A percentile compares a stretch with the other conserved stretches of the same genome.
phyloP scores from a whole-genome alignment of 2,329 filamentous ascomycete species.

The Metarhizium anisopliae region DNA sequence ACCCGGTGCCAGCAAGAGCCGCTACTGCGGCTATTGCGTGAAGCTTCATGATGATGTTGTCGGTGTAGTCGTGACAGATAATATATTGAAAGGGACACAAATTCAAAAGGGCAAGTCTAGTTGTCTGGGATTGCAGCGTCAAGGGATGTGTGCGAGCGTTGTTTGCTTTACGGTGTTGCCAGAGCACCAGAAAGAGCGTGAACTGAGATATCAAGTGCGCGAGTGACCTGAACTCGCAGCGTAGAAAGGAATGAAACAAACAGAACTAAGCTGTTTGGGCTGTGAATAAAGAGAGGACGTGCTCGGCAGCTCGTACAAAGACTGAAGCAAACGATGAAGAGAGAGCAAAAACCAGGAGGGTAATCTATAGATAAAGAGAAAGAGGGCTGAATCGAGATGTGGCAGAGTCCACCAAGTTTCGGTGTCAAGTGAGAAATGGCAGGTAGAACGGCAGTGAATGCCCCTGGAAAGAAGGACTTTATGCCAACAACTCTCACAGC shows the following conservation, averaged over 20 bases:
- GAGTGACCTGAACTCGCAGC: constrained; percentile 14
- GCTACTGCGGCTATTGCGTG: constrained; percentile 19
- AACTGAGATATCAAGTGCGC: constrained; percentile 15
- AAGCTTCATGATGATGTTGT: constrained; percentile 26
- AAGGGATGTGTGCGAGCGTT: constrained; percentile 2
- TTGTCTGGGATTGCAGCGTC: background rate
- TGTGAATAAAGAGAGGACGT: constrained; percentile 24
- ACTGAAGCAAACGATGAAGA: background rate
- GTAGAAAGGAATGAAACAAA: constrained; percentile 20
- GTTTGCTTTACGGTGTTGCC: constrained; percentile 19
- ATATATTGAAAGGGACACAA: background rate
- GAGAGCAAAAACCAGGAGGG: constrained; percentile 3
- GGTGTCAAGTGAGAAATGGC: background rate
- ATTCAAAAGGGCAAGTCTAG: background rate
- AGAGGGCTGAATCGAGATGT: background rate
- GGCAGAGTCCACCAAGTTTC: background rate
- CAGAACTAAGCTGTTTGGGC: constrained; percentile 16
- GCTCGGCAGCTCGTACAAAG: constrained; percentile 21
- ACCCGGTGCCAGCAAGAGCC: constrained; percentile 28
- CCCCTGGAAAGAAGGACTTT: background rate
- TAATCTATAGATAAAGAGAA: constrained; percentile 13
- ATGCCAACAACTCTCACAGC: background rate
- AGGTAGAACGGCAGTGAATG: no score
- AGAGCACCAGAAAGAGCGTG: constrained; percentile 19
- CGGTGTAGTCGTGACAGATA: background rate